Conservation (phyloP, 108 stramenopile species). For the Nitzschia putrida region DNA sequence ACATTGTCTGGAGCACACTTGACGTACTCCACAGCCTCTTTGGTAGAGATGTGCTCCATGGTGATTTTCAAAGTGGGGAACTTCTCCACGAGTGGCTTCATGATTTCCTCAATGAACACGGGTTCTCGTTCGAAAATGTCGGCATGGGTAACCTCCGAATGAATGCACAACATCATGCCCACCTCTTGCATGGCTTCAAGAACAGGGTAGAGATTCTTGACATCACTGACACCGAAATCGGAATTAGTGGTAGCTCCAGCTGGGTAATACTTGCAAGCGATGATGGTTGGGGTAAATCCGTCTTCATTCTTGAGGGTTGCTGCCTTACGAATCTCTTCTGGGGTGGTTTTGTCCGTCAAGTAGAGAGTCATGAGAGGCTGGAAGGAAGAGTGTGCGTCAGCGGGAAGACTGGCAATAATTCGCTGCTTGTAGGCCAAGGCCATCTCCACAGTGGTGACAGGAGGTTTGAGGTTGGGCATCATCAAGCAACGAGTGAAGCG, state of each 20-base stretch:
- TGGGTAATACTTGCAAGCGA: constrained; percentile 96
- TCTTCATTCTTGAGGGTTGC: constrained; percentile 52
- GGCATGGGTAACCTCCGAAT: constrained; percentile 92
- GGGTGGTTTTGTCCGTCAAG: constrained; percentile 93
- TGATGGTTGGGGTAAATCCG: constrained; percentile 59
- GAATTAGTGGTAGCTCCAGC: constrained; percentile 99
- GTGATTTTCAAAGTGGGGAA: constrained; percentile 93
- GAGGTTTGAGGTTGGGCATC: constrained; percentile 98
- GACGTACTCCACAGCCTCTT: constrained; percentile 93
- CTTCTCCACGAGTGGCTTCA: constrained; percentile 83
- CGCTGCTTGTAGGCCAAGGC: constrained; percentile 90
- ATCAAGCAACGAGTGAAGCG: constrained; percentile 86
- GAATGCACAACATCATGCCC: constrained; percentile 95
- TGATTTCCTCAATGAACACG: constrained; percentile 90
- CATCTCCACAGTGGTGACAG: constrained; percentile 88
- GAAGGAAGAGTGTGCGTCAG: constrained; percentile 13
- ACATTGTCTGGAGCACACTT: constrained; percentile 76
- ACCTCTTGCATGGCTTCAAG: constrained; percentile 87
- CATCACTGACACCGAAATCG: constrained; percentile 92
- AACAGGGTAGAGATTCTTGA: constrained; percentile 82
- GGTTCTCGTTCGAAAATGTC: constrained; percentile 99
- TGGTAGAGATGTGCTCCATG: constrained; percentile 95
- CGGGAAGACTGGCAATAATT: constrained; percentile 55
- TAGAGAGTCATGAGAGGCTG: constrained; percentile 96
- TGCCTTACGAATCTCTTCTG: constrained; percentile 88